These are phyloP conservation scores for Pseudogymnoascus sp. DNA, from an alignment of 2,329 filamentous ascomycete species.

Conservation along the genomic window DNA sequence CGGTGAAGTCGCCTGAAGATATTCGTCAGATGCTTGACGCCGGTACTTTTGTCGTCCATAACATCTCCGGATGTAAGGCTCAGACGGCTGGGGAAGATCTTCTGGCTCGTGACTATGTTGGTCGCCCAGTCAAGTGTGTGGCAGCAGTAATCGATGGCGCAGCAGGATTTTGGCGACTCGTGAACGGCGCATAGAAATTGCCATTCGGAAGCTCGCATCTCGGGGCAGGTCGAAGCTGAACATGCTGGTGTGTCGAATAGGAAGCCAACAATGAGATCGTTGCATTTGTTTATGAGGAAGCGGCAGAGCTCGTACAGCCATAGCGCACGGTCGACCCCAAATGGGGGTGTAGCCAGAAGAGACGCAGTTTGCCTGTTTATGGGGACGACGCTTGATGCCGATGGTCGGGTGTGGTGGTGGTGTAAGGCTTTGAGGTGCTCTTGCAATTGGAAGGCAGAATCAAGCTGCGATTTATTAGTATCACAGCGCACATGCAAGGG, in stretches of 20 bases:
- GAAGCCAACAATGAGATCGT: conserved; percentile 84
- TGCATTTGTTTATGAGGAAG: conserved; percentile 90
- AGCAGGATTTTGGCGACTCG: conserved; percentile 92
- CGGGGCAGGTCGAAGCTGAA: conserved; percentile 80
- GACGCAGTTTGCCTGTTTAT: conserved; percentile 69
- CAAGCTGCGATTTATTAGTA: conserved; percentile 54
- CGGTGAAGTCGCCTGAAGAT: conserved; percentile 90
- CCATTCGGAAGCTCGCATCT: conserved; percentile 99
- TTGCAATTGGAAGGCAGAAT: conserved; percentile 94
- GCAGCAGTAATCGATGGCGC: conserved; percentile 97
- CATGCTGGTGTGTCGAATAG: conserved; percentile 87
- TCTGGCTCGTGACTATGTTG: conserved; percentile 86
- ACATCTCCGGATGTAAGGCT: conserved; percentile 33
- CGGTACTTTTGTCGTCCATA: conserved; percentile 52
- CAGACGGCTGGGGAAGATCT: conserved; percentile 80
- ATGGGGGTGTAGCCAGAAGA: conserved; percentile 70
- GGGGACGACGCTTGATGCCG: conserved; percentile 51
- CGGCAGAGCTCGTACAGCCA: conserved; percentile 98
- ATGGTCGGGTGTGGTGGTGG: conserved; percentile 65
- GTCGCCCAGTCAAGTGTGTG: conserved; percentile 98
- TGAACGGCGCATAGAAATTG: conserved; percentile 98
- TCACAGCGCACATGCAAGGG: conserved; percentile 9
- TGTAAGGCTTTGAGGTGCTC: conserved; percentile 93
- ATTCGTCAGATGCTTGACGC: conserved; percentile 80
- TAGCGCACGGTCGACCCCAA: conserved; percentile 73